Percentiles rank a stretch among this genome's conserved stretches.
phyloP scores from a whole-genome alignment of 1,284 basidiomycete genomes.

The Hypsizygus ulmarius region DNA sequence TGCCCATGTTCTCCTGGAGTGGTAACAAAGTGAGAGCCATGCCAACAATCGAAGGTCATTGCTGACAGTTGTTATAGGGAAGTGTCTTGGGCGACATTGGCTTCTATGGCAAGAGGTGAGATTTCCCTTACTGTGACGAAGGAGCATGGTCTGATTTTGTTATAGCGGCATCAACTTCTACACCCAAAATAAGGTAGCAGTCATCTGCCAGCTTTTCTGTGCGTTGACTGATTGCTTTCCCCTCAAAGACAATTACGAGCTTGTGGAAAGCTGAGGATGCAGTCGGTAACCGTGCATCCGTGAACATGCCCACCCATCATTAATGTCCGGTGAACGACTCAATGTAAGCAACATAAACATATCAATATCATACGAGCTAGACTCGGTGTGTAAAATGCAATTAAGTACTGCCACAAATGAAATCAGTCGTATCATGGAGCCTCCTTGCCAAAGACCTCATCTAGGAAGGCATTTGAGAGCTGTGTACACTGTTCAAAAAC shows the following conservation, averaged over 20 bases:
- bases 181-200: conserved; percentile 79
- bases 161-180: conserved; percentile 84
- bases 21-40: conserved; percentile 71
- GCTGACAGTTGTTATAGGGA: conserved; percentile 39
- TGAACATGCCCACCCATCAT: conserved; percentile 81
- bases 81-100: conserved; percentile 86
- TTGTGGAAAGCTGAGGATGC: conserved; percentile 84
- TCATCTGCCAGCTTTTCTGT: conserved; percentile 2
- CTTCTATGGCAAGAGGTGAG: conserved; percentile 84
- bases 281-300: conserved; percentile 70
- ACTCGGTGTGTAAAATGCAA: no score
- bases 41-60: neutral
- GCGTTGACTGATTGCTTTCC: neutral
- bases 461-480: conserved; percentile 74
- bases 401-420: no score
- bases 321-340: conserved; percentile 22
- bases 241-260: conserved; percentile 69
- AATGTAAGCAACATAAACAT: neutral
- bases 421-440: conserved; percentile 7
- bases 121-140: neutral
- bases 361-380: neutral
- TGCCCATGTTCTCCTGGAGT: conserved; percentile 88
- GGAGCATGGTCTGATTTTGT: conserved; percentile 6
- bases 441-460: conserved; percentile 44
- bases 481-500: conserved; percentile 62